phyloP scores from a whole-genome alignment of 768 basidiomycete genomes.

The Leucosporidium scottii region DNA sequence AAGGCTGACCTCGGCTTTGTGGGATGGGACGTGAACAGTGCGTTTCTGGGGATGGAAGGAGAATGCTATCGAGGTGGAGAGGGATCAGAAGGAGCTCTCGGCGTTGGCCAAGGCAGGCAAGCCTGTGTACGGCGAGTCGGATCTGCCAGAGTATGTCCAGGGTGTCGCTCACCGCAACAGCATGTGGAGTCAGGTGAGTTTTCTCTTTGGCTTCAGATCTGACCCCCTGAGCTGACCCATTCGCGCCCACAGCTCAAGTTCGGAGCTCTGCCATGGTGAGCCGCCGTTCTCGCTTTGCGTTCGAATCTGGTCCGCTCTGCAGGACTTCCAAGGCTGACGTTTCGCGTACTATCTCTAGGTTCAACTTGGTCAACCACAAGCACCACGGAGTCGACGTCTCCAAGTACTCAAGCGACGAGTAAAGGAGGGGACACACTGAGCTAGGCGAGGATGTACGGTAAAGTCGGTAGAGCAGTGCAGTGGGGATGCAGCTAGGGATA shows the following conservation, averaged over 20 bases:
- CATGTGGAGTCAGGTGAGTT: slow-evolving; percentile 63
- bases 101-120: slow-evolving; percentile 68
- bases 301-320: slow-evolving; percentile 49
- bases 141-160: slow-evolving; percentile 78
- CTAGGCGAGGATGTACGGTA: too few relatives aligned
- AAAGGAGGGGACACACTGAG: too few relatives aligned
- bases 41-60: slow-evolving; percentile 96
- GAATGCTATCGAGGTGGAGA: slow-evolving; percentile 67
- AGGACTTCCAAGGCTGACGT: slow-evolving; percentile 51
- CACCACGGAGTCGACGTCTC: slow-evolving; percentile 35
- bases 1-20: not conserved
- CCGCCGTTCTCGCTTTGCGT: slow-evolving; percentile 16
- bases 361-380: slow-evolving; percentile 73
- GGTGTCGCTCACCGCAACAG: slow-evolving; percentile 80
- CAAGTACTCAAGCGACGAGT: slow-evolving; percentile 25
- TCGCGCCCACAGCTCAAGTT: slow-evolving; percentile 57
- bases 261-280: slow-evolving; percentile 50
- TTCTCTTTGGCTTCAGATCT: not conserved
- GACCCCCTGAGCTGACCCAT: not conserved
- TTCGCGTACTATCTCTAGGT: slow-evolving; percentile 50
- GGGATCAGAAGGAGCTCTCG: slow-evolving; percentile 69
- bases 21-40: slow-evolving; percentile 45
- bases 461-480: too few relatives aligned
- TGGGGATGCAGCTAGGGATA: too few relatives aligned
- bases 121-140: slow-evolving; percentile 76